Base-by-base conservation (phyloP, 495 filamentous ascomycete genomes). In the Aspergillus kassunensis region DNA sequence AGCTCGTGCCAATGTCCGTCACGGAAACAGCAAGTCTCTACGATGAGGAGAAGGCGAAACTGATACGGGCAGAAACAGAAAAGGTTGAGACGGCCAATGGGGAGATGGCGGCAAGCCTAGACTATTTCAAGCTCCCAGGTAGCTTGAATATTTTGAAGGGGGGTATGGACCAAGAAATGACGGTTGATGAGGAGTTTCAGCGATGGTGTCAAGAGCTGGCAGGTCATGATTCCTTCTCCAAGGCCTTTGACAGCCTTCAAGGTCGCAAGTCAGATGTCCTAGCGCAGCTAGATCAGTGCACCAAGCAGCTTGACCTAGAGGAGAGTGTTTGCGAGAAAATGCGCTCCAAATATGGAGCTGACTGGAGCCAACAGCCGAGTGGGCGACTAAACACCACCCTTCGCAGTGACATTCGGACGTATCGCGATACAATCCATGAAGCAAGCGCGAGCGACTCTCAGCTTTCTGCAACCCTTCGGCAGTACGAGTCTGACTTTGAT, bases 241-340 rank as follows among this genome's bases (percentile, higher is more conserved):
- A 73, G 40, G 88, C 88, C 9, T 90, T 98, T 63, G 88, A 92
- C 21, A 75, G 81, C 20, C 69, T 97, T 30, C 83, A 87, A 54
- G 74, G 82, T 30, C 85, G 91, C 50, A 97, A 93, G 67, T 76
- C 85, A 31, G 76, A 79, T 23, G 86, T 96, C 8, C 61, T 85
- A 8, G 69, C 79, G 3, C 76, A 85, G 8, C 66, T 98, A 47
- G 90, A 95, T 55, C 78, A 78, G 51, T 89, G 88, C 61, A 86
- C 81, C 34, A 95, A 93, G 60, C 87, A 91, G 59, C 64, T 98
- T 9, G 93, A 97, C 58, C 85, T 92, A 81, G 93, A 98, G 67
- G 95, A 97, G 72, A 93, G 88, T 49, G 91, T 97, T 6, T 98
- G 93, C 66, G 93, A 98, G 70, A 97, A 96, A 75, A 98, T 98